Percentiles rank a stretch among this genome's conserved stretches.
Evolutionary conservation across 805 yeast species (phyloP).

Genomic region (Myxozyma geophila): DNA sequence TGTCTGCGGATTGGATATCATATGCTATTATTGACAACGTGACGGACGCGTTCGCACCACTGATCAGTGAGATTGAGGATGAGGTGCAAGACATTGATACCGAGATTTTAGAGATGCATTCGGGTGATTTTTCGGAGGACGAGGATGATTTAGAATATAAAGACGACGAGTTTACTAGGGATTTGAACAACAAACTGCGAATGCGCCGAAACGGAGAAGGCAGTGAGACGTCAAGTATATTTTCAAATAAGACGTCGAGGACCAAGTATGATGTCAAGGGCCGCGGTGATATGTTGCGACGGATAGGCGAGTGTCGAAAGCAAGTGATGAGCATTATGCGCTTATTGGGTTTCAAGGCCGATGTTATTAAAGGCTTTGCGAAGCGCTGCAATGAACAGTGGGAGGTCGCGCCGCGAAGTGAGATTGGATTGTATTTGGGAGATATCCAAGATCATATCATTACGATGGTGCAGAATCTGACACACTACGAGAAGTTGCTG

Average conservation of each 20-base stretch:
- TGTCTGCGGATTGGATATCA: constrained; percentile 95
- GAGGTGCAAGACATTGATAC: constrained; percentile 96
- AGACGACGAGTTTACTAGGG: constrained; percentile 35
- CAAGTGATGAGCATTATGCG: constrained; percentile 89
- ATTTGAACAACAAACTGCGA: constrained; percentile 18
- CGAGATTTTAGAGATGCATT: constrained; percentile 81
- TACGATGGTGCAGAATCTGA: constrained; percentile 93
- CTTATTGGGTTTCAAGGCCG: constrained; percentile 89
- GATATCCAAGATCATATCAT: constrained; percentile 98
- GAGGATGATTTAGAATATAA: constrained; percentile 51
- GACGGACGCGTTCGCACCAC: constrained; percentile 96
- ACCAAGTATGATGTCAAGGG: constrained; percentile 40
- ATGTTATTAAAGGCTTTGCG: constrained; percentile 94
- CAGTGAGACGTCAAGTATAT: constrained; percentile 22
- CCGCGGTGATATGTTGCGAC: constrained; percentile 91
- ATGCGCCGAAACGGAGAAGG: constrained; percentile 60
- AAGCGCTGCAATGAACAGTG: constrained; percentile 86
- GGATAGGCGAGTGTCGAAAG: constrained; percentile 94
- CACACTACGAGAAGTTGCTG: constrained; percentile 90
- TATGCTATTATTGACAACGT: constrained; percentile 96
- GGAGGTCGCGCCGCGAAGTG: constrained; percentile 78
- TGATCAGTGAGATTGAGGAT: constrained; percentile 90
- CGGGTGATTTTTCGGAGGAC: constrained; percentile 52
- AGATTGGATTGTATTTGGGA: constrained; percentile 91
- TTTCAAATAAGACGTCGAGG: constrained; percentile 12